Evolutionary conservation across 805 yeast genomes (phyloP).

Genomic region (Cyberlindnera samutprakarnensis): DNA sequence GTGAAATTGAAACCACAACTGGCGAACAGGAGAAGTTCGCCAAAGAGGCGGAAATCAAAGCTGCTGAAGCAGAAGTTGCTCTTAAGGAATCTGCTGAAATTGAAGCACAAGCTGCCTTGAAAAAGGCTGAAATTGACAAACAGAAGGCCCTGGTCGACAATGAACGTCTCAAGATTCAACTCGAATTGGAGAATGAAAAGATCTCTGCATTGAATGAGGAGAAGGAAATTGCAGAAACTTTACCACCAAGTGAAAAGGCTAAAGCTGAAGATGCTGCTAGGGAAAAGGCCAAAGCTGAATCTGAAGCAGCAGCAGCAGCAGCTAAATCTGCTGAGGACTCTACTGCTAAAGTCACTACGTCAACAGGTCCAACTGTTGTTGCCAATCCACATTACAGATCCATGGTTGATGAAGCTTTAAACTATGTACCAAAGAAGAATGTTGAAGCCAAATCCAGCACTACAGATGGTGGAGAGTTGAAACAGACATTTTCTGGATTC

Average conservation of each 20-base stretch:
- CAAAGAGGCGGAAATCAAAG: constrained; percentile 24
- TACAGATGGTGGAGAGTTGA: constrained; percentile 18
- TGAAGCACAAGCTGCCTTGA: constrained; percentile 29
- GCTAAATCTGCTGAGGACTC: constrained; percentile 3
- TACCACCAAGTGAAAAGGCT: constrained; percentile 22
- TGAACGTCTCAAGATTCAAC: constrained; percentile 27
- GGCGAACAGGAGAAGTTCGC: constrained; percentile 25
- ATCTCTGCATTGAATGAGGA: constrained; percentile 27
- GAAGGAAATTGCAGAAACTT: constrained; percentile 31
- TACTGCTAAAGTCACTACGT: constrained; percentile 1
- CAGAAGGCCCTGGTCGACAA: constrained; percentile 29
- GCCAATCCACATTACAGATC: constrained; percentile 9
- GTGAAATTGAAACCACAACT: constrained; percentile 24
- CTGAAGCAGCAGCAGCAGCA: constrained; percentile 3
- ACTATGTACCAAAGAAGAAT: constrained; percentile 5
- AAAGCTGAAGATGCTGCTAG: constrained; percentile 4
- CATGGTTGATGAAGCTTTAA: constrained; percentile 17
- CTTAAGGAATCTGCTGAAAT: constrained; percentile 29
- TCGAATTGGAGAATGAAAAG: constrained; percentile 30
- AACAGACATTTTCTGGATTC: constrained; percentile 35
- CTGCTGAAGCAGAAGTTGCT: constrained; percentile 25
- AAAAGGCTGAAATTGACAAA: constrained; percentile 31
- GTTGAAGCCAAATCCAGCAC: constrained; percentile 5
- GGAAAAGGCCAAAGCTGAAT: background rate
- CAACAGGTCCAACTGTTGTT: constrained; percentile 1